Conservation (phyloP, 2,329 filamentous ascomycete genomes). For the Apiospora rasikravindrae region DNA sequence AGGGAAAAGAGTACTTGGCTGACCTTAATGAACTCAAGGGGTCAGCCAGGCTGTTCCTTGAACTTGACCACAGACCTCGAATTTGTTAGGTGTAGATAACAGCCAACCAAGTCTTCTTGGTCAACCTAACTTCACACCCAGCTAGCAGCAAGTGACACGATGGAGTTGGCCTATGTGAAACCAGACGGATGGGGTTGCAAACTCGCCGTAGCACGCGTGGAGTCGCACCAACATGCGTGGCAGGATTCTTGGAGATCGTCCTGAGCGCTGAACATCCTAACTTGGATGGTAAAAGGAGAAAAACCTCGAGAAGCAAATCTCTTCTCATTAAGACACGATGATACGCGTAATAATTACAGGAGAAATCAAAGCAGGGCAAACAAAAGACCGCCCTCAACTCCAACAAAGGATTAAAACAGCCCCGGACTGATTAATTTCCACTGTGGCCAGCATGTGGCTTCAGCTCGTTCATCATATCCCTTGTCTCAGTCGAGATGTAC, state of each 20-base stretch:
- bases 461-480: conserved; percentile 17
- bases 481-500: conserved; percentile 15
- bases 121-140: not conserved
- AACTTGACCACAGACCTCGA: not conserved
- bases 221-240: not conserved
- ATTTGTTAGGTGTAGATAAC: not conserved
- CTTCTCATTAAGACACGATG: not conserved
- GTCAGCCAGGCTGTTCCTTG: not conserved
- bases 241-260: not conserved
- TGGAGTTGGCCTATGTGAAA: not conserved
- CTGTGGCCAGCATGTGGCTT: conserved; percentile 1
- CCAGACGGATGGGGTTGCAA: not conserved
- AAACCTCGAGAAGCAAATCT: not conserved
- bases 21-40: conserved; percentile 5
- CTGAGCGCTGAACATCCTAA: not conserved
- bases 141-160: not conserved
- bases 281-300: not conserved
- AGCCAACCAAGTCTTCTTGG: conserved; percentile 12
- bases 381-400: not conserved
- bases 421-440: not conserved
- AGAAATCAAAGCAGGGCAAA: not conserved
- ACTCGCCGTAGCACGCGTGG: not conserved
- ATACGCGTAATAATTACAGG: not conserved
- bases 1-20: not conserved
- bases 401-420: not conserved